phyloP scores from a whole-genome alignment of 805 yeast genomes.

The Saccharomycopsis olivae region DNA sequence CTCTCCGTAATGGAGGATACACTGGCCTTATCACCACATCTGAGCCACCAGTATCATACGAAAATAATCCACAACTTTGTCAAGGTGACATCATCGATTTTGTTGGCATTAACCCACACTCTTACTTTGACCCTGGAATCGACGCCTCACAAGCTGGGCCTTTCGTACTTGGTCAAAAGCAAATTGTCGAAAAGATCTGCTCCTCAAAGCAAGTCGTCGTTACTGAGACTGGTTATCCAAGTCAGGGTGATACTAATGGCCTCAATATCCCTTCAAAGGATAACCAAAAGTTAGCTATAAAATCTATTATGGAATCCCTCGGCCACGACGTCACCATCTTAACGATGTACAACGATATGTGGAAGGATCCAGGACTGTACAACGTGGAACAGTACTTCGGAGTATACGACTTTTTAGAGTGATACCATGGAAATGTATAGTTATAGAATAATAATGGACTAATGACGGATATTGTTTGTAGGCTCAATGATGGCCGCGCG shows the following conservation, averaged over 20 bases:
- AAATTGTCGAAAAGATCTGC: constrained; percentile 46
- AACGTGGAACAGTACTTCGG: constrained; percentile 88
- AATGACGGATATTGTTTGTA: too few relatives aligned
- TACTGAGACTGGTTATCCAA: constrained; percentile 89
- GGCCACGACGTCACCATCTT: constrained; percentile 58
- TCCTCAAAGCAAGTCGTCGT: constrained; percentile 43
- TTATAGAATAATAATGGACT: too few relatives aligned
- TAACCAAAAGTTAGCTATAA: constrained; percentile 65
- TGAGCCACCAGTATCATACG: constrained; percentile 77
- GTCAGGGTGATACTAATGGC: constrained; percentile 62
- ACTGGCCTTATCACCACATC: constrained; percentile 70
- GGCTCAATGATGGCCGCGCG: too few relatives aligned
- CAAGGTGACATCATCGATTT: constrained; percentile 60
- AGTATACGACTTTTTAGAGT: constrained; percentile 29
- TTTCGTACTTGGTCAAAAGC: constrained; percentile 56
- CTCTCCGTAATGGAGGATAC: constrained; percentile 60
- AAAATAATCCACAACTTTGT: constrained; percentile 58
- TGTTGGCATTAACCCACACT: constrained; percentile 79
- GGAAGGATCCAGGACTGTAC: constrained; percentile 81
- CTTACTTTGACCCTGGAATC: constrained; percentile 62
- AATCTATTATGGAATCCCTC: constrained; percentile 45
- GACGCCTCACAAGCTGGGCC: constrained; percentile 61
- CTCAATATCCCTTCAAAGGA: constrained; percentile 55
- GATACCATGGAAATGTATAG: too few relatives aligned
- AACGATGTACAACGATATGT: constrained; percentile 72